A percentile compares a stretch with the other conserved stretches of the same genome.
Evolutionary conservation across 2,329 filamentous ascomycete species (phyloP).

Genomic region (Neofusicoccum parvum): DNA sequence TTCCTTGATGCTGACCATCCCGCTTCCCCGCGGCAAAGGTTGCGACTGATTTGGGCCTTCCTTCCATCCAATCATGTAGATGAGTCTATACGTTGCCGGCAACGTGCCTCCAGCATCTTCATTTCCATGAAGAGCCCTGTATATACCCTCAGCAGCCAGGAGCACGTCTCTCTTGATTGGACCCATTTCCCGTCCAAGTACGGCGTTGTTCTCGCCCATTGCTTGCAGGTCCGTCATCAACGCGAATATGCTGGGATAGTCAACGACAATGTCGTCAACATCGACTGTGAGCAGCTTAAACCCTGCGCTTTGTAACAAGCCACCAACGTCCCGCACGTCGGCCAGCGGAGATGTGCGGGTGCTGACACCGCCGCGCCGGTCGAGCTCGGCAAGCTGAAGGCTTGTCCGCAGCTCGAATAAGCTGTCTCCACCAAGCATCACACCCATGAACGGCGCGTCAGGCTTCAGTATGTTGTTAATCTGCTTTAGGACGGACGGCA

Average conservation of each 20-base stretch:
- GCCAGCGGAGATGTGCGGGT: slow-evolving; percentile 90
- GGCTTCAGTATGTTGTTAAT: slow-evolving; percentile 88
- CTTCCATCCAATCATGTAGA: slow-evolving; percentile 99
- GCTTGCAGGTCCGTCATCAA: slow-evolving; percentile 92
- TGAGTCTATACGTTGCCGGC: slow-evolving; percentile 90
- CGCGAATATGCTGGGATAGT: slow-evolving; percentile 86
- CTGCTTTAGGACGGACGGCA: slow-evolving; percentile 80
- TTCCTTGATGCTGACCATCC: slow-evolving; percentile 86
- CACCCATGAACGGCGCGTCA: slow-evolving; percentile 87
- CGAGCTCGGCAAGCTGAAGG: slow-evolving; percentile 87
- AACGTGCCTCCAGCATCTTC: slow-evolving; percentile 52
- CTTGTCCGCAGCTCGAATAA: slow-evolving; percentile 92
- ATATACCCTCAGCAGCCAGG: slow-evolving; percentile 85
- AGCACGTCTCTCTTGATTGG: slow-evolving; percentile 78
- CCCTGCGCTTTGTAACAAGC: slow-evolving; percentile 79
- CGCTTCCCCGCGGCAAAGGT: slow-evolving; percentile 81
- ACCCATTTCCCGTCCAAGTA: slow-evolving; percentile 80
- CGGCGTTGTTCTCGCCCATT: slow-evolving; percentile 94
- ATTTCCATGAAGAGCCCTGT: slow-evolving; percentile 83
- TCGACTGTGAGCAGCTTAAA: slow-evolving; percentile 97
- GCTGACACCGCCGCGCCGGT: slow-evolving; percentile 86
- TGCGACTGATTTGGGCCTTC: slow-evolving; percentile 76
- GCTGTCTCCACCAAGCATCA: slow-evolving; percentile 95
- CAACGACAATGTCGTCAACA: slow-evolving; percentile 94
- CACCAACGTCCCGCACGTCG: slow-evolving; percentile 88